phyloP scores from a whole-genome alignment of 1,284 basidiomycete species.

The Kwoniella shivajii region DNA sequence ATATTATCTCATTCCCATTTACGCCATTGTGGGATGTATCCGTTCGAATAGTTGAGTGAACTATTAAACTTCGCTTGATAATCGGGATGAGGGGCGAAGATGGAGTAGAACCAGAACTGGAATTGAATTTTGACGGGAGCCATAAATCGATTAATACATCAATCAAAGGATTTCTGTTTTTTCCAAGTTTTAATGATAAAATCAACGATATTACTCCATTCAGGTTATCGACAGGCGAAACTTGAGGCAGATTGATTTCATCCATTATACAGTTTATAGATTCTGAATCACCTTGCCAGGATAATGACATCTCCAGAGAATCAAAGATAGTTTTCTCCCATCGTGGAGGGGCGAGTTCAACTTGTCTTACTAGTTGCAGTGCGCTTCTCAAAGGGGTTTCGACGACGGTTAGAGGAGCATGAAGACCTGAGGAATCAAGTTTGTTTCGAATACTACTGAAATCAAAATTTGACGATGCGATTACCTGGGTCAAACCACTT shows the following conservation, averaged over 20 bases:
- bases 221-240: background rate
- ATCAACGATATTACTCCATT: slow-evolving; percentile 2
- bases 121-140: background rate
- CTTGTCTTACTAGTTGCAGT: slow-evolving; percentile 4
- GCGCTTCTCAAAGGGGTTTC: background rate
- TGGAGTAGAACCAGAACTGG: no score
- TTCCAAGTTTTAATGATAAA: background rate
- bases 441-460: slow-evolving; percentile 26
- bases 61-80: no score
- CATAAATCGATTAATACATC: background rate
- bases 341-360: slow-evolving; percentile 11
- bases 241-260: slow-evolving; percentile 1
- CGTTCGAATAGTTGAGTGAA: no score
- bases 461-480: slow-evolving; percentile 45
- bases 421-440: slow-evolving; percentile 22
- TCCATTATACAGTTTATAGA: background rate
- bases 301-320: slow-evolving; percentile 3
- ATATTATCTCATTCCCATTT: no score
- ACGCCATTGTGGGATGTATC: no score
- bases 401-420: background rate
- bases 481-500: slow-evolving; percentile 36
- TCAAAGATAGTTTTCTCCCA: slow-evolving; percentile 13
- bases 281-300: background rate
- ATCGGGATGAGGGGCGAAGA: no score
- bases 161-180: background rate